These are phyloP conservation scores for Ogataea pilisensis DNA, from an alignment of 805 yeast species.

Conservation along the genomic window DNA sequence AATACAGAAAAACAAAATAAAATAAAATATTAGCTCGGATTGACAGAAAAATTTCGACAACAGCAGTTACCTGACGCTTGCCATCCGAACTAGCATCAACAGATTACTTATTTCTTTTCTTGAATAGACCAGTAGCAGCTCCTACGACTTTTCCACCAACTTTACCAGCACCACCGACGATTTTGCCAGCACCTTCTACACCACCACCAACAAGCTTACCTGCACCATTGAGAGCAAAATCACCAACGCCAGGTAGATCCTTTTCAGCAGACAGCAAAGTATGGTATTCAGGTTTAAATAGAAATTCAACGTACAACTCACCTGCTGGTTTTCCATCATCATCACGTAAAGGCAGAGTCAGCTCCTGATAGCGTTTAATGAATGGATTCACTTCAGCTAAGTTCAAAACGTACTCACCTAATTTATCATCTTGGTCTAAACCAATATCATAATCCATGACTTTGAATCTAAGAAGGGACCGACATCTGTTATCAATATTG, in stretches of 20 bases:
- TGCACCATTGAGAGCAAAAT: conserved; percentile 42
- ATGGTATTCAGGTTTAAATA: conserved; percentile 71
- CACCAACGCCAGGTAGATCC: conserved; percentile 33
- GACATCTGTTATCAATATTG: conserved; percentile 57
- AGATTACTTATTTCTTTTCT: conserved; percentile 17
- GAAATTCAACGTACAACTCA: conserved; percentile 49
- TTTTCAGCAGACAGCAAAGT: conserved; percentile 37
- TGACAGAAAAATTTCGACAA: too few species aligned
- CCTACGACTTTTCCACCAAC: conserved; percentile 50
- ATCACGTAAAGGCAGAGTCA: conserved; percentile 48
- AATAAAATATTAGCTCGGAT: too few species aligned
- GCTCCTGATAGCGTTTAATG: conserved; percentile 38
- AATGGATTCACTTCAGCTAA: conserved; percentile 60
- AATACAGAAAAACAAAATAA: too few species aligned
- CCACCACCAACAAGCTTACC: conserved; percentile 42
- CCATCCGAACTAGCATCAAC: too few species aligned
- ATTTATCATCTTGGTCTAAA: conserved; percentile 73
- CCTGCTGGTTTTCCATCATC: conserved; percentile 60
- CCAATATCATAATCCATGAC: conserved; percentile 94
- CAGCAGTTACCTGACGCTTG: too few species aligned
- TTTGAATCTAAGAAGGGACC: conserved; percentile 51
- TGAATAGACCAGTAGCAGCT: conserved; percentile 37
- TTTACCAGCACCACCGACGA: conserved; percentile 48
- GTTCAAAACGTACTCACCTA: conserved; percentile 62
- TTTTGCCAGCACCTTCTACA: conserved; percentile 37